Conservation (phyloP, 2,329 filamentous ascomycete genomes). For the Fusarium protoensiforme region DNA sequence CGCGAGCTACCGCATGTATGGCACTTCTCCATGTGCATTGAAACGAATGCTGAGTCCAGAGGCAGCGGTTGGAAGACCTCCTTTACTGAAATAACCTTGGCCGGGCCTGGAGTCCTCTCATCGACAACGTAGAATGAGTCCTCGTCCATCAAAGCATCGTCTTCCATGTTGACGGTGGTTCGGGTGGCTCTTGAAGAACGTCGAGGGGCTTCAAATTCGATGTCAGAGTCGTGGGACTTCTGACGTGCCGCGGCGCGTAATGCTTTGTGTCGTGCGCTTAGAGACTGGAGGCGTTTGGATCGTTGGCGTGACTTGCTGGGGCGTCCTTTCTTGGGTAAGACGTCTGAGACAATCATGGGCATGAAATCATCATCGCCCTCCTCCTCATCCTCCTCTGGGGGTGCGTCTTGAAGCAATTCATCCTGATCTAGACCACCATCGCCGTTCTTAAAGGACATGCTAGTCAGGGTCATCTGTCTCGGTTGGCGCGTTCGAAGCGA, state of each 20-base stretch:
- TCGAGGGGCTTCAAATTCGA: conserved; percentile 64
- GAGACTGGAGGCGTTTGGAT: conserved; percentile 33
- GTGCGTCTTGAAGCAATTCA: conserved; percentile 47
- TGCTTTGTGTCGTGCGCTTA: conserved; percentile 21
- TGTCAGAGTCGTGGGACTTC: conserved; percentile 54
- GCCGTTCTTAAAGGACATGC: conserved; percentile 39
- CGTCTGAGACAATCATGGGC: conserved; percentile 51
- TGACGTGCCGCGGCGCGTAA: conserved; percentile 15
- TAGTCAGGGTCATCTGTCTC: conserved; percentile 40
- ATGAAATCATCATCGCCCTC: conserved; percentile 50
- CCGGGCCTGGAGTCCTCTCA: conserved; percentile 54
- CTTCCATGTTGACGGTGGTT: conserved; percentile 58
- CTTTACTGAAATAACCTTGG: conserved; percentile 72
- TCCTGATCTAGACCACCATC: conserved; percentile 43
- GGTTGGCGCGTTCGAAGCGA: conserved; percentile 42
- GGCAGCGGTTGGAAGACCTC: conserved; percentile 78
- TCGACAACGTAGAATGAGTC: conserved; percentile 65
- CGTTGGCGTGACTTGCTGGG: conserved; percentile 32
- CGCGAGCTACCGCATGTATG: conserved; percentile 70
- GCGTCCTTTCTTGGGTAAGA: conserved; percentile 42
- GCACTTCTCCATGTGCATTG: conserved; percentile 76
- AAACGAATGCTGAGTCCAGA: conserved; percentile 72
- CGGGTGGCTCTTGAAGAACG: conserved; percentile 61
- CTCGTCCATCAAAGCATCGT: conserved; percentile 67
- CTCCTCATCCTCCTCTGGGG: conserved; percentile 42